phyloP scores from a whole-genome alignment of 2,329 filamentous ascomycete genomes.

The Diaporthe batatas region DNA sequence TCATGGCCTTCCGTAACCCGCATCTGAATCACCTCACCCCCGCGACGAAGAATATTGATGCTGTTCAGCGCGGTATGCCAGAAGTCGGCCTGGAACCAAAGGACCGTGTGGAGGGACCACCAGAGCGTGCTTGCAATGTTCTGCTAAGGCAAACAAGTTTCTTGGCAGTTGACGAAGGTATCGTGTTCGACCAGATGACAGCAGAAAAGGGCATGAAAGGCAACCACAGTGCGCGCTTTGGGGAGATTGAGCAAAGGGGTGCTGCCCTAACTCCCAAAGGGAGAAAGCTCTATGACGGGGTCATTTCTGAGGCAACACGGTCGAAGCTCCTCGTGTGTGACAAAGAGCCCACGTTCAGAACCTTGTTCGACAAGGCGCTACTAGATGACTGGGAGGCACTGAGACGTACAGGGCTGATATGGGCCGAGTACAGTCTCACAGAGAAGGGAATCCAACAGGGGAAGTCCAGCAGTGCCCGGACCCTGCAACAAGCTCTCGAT shows the following conservation, averaged over 20 bases:
- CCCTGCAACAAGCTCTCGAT: constrained; percentile 44
- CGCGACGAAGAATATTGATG: constrained; percentile 62
- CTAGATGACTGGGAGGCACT: constrained; percentile 59
- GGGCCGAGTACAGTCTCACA: constrained; percentile 53
- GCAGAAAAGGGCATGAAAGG: constrained; percentile 47
- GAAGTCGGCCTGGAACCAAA: constrained; percentile 58
- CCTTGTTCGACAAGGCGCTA: constrained; percentile 47
- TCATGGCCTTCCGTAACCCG: constrained; percentile 51
- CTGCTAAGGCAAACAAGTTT: constrained; percentile 68
- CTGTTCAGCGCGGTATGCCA: constrained; percentile 59
- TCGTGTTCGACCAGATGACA: constrained; percentile 53
- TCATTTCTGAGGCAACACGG: constrained; percentile 52
- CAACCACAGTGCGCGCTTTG: constrained; percentile 63
- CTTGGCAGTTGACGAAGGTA: constrained; percentile 61
- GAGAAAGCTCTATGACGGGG: constrained; percentile 59
- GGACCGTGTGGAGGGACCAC: constrained; percentile 65
- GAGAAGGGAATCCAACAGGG: constrained; percentile 21
- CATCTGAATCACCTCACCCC: constrained; percentile 70
- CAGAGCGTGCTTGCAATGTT: constrained; percentile 57
- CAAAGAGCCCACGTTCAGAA: constrained; percentile 4
- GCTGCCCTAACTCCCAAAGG: constrained; percentile 62
- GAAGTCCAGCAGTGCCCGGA: not conserved
- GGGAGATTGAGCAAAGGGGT: constrained; percentile 67
- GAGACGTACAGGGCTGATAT: constrained; percentile 53
- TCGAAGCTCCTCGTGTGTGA: not conserved